These are phyloP conservation scores for Medakamo hakoo DNA, from an alignment of 139 green algal species.

Conservation along the genomic window DNA sequence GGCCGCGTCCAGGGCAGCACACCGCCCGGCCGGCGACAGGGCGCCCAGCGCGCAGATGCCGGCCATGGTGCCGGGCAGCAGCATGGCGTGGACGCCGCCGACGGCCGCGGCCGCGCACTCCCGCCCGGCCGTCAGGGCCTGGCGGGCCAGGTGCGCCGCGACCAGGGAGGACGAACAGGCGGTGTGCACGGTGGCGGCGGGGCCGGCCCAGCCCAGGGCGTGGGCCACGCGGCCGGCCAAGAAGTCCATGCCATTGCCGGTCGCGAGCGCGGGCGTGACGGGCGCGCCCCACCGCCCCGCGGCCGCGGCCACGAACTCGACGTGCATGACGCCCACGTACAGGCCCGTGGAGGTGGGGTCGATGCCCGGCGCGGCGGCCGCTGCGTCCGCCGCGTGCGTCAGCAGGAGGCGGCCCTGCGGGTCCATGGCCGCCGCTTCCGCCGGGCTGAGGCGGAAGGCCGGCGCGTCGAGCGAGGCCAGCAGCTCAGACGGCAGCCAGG, in stretches of 20 bases:
- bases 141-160: slow-evolving; percentile 32
- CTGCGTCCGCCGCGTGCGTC: slow-evolving; percentile 22
- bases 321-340: slow-evolving; percentile 11
- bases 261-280: slow-evolving; percentile 11
- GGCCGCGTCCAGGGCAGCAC: slow-evolving; percentile 47
- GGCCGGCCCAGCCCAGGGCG: slow-evolving; percentile 22
- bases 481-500: slow-evolving; percentile 11
- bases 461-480: slow-evolving; percentile 43
- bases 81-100: slow-evolving; percentile 17
- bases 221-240: slow-evolving; percentile 31
- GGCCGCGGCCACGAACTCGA: slow-evolving; percentile 7
- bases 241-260: slow-evolving; percentile 34
- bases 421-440: slow-evolving; percentile 47
- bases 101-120: slow-evolving; percentile 12
- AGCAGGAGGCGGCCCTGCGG: slow-evolving; percentile 55
- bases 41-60: slow-evolving; percentile 15
- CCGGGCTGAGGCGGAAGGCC: slow-evolving; percentile 30
- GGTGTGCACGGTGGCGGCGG: slow-evolving; percentile 38
- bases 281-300: slow-evolving; percentile 2
- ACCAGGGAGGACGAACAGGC: slow-evolving; percentile 83
- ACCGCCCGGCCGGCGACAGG: slow-evolving; percentile 43
- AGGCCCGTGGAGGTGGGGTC: not conserved
- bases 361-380: not conserved
- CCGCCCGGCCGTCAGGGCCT: slow-evolving; percentile 3
- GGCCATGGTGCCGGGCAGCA: slow-evolving; percentile 18